Percentiles rank a stretch among this genome's conserved stretches.
Evolutionary conservation across 495 filamentous ascomycete species (phyloP).

Genomic region (Emericellopsis terricola): DNA sequence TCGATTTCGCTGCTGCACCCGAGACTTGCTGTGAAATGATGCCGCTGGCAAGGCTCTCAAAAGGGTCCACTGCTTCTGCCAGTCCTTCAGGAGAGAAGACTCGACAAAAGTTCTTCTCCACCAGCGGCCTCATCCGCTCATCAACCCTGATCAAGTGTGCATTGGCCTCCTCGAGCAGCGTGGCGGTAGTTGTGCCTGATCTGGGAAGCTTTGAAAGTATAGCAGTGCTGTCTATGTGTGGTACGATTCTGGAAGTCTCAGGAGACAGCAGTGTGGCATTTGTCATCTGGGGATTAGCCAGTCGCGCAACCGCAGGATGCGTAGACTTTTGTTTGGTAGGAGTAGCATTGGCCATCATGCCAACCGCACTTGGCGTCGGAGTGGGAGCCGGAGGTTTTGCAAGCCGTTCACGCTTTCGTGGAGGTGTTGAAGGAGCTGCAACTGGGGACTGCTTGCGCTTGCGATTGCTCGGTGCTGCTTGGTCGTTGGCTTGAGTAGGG

Average conservation of each 20-base stretch:
- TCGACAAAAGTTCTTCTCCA: constrained; percentile 57
- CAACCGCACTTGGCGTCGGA: constrained; percentile 18
- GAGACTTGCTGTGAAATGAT: constrained; percentile 96
- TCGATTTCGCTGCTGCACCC: constrained; percentile 73
- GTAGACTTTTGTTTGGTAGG: constrained; percentile 14
- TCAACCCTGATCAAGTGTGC: constrained; percentile 65
- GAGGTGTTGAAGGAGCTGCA: constrained; percentile 16
- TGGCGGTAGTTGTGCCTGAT: constrained; percentile 45
- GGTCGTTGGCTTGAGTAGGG: constrained; percentile 6
- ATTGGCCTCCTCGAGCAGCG: constrained; percentile 58
- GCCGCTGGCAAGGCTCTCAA: constrained; percentile 58
- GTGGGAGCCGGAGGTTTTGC: constrained; percentile 13
- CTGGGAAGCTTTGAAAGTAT: constrained; percentile 35
- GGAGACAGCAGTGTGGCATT: constrained; percentile 72
- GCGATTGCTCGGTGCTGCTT: constrained; percentile 6
- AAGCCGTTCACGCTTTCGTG: constrained; percentile 10
- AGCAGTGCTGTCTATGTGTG: constrained; percentile 28
- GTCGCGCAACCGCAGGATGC: constrained; percentile 20
- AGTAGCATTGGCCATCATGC: constrained; percentile 12
- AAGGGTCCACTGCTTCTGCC: constrained; percentile 72
- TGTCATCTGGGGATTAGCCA: constrained; percentile 30
- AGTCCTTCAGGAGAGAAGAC: constrained; percentile 71
- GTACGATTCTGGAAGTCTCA: constrained; percentile 49
- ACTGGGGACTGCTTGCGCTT: constrained; percentile 10
- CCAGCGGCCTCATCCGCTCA: constrained; percentile 49